Base-by-base conservation (phyloP, 331 rosid species). In the Acacia pycnantha region DNA sequence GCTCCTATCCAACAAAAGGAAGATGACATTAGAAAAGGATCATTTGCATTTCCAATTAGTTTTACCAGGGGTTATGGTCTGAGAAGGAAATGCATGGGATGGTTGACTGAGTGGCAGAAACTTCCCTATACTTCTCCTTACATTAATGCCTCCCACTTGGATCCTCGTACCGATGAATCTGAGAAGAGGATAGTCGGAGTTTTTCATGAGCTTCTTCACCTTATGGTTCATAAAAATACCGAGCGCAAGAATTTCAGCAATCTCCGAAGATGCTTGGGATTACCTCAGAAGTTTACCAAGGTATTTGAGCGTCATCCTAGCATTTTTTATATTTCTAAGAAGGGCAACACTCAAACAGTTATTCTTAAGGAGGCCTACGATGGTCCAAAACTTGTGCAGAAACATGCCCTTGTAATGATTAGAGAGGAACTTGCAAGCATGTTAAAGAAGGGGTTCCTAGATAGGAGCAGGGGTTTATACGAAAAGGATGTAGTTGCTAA, bases 121-220 rank as follows among this genome's bases (percentile, higher is more conserved):
- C 97, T 95, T 44, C 98, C 97, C 19, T 95, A 91, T 47, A 89
- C 94, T 71, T 90, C 96, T 41, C 97, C 98, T 5, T 90, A 93
- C 76, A 33, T 68, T 6, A 84, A 86, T 79, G 84, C 92, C 47
- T 90, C 94, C 72, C 89, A 90, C 82, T 83, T 95, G 90, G 98
- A 95, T 87, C 87, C 93, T 53, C 92, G 98, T 46, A 95, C 97
- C 1, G 97, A 95, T 88, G 88, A 66, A 56, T 91, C 94, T 1
- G 97, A 95, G 93, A 95, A 95, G 85, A 91, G 98, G 85, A 78
- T 86, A 66, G 98, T 93, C n/a, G 98, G 96, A 77, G 98, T 93
- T 74, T 95, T 95, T 82, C 98, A 91, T 5, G 98, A 95, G 84
- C 93, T 93, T 74, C 95, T 95, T 81, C 98, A 93, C 83, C 94